phyloP scores from a whole-genome alignment of 2,329 filamentous ascomycete genomes.

The Clonostachys solani region DNA sequence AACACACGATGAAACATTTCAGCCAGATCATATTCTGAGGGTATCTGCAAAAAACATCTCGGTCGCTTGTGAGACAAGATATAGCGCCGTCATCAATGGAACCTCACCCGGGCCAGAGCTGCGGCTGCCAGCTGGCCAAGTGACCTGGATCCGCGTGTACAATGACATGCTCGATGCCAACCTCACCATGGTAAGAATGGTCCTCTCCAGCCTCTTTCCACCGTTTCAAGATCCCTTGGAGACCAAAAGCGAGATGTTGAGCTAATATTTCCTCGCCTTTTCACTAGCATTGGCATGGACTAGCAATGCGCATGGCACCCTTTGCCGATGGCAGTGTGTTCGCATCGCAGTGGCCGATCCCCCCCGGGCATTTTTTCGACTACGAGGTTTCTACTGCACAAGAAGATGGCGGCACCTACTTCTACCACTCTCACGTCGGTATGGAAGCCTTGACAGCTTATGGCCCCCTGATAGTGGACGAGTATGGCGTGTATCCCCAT shows the following conservation, averaged over 20 bases:
- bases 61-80: conserved; percentile 7
- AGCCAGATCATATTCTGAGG: conserved; percentile 40
- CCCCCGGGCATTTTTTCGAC: conserved; percentile 58
- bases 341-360: conserved; percentile 63
- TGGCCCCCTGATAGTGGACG: conserved; percentile 56
- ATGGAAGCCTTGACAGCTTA: conserved; percentile 56
- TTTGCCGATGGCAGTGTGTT: conserved; percentile 61
- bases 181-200: conserved; percentile 45
- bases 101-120: conserved; percentile 46
- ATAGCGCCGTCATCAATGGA: conserved; percentile 39
- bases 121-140: conserved; percentile 35
- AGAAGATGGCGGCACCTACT: conserved; percentile 58
- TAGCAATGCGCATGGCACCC: conserved; percentile 52
- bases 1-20: conserved; percentile 18
- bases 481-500: conserved; percentile 42
- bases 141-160: conserved; percentile 54
- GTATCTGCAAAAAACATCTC: conserved; percentile 32
- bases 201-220: not conserved
- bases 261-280: not conserved
- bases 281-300: conserved; percentile 62
- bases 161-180: conserved; percentile 50
- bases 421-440: conserved; percentile 64
- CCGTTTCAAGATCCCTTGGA: too few species aligned
- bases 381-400: conserved; percentile 54
- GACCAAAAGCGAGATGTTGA: not conserved